phyloP scores from a whole-genome alignment of 2,329 filamentous ascomycete genomes.

The Ophiostoma pallidulum region DNA sequence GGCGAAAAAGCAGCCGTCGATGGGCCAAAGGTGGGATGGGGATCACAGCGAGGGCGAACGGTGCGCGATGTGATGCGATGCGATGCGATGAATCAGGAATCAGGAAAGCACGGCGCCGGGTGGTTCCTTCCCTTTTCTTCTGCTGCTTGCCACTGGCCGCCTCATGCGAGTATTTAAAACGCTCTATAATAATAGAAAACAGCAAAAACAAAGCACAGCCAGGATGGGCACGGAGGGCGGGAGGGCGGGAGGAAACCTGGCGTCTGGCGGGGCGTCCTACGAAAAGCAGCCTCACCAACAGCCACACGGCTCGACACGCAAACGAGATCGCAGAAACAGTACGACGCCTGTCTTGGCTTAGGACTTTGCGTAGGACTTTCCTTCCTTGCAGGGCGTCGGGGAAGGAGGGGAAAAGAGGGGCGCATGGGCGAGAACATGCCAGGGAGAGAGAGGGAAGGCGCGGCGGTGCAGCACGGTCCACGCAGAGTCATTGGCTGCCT shows the following conservation, averaged over 20 bases:
- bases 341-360: neutral
- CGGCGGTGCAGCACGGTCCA: neutral
- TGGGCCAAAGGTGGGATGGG: too few species aligned
- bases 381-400: neutral
- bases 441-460: neutral
- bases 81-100: neutral
- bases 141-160: slow-evolving; percentile 9
- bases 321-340: neutral
- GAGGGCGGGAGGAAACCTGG: too few species aligned
- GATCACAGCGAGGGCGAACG: too few species aligned
- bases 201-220: neutral
- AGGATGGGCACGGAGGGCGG: neutral
- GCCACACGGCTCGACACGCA: neutral
- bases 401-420: slow-evolving; percentile 3
- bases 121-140: slow-evolving; percentile 10
- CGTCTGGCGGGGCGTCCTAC: slow-evolving; percentile 7
- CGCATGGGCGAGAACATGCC: neutral
- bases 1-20: neutral
- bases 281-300: slow-evolving; percentile 3
- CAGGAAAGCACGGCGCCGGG: neutral
- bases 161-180: neutral
- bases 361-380: slow-evolving; percentile 4
- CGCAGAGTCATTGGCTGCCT: slow-evolving; percentile 1
- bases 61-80: neutral
- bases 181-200: neutral